Conservation (phyloP, 2,329 filamentous ascomycete genomes). For the Cercospora zeina region DNA sequence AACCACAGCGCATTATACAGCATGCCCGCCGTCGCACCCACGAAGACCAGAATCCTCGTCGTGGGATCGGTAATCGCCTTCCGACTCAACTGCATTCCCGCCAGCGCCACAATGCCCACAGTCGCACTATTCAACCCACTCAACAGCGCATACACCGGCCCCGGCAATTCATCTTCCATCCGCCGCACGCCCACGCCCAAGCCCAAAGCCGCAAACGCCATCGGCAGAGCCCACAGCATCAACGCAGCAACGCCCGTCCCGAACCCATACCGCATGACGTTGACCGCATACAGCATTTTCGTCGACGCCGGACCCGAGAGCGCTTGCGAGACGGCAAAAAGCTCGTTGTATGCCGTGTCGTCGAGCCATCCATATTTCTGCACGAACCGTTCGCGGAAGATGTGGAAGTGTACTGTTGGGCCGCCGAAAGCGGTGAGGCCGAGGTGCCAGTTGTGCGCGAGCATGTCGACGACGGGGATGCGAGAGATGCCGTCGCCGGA, state of each 20-base stretch:
- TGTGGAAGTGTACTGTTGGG: slow-evolving; percentile 69
- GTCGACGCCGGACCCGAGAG: slow-evolving; percentile 68
- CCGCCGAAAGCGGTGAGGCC: slow-evolving; percentile 46
- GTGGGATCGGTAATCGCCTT: slow-evolving; percentile 67
- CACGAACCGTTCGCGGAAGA: slow-evolving; percentile 64
- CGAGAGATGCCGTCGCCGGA: slow-evolving; percentile 14
- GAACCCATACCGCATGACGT: slow-evolving; percentile 63
- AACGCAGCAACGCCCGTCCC: slow-evolving; percentile 60
- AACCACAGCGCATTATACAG: slow-evolving; percentile 75
- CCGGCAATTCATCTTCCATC: slow-evolving; percentile 60
- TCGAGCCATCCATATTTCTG: slow-evolving; percentile 64
- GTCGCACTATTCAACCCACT: slow-evolving; percentile 71
- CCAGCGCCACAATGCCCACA: slow-evolving; percentile 69
- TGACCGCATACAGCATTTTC: slow-evolving; percentile 72
- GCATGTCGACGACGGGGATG: slow-evolving; percentile 26
- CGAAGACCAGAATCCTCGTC: slow-evolving; percentile 64
- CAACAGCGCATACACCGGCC: slow-evolving; percentile 65
- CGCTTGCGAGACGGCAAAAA: slow-evolving; percentile 69
- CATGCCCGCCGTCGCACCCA: slow-evolving; percentile 64
- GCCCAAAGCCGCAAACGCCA: slow-evolving; percentile 68
- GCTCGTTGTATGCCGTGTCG: slow-evolving; percentile 69
- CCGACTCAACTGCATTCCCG: slow-evolving; percentile 64
- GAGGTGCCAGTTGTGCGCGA: slow-evolving; percentile 32
- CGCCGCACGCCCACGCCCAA: slow-evolving; percentile 65
- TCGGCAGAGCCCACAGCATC: slow-evolving; percentile 67